Base-by-base conservation (phyloP, 2,329 filamentous ascomycete species). In the Canariomyces notabilis region DNA sequence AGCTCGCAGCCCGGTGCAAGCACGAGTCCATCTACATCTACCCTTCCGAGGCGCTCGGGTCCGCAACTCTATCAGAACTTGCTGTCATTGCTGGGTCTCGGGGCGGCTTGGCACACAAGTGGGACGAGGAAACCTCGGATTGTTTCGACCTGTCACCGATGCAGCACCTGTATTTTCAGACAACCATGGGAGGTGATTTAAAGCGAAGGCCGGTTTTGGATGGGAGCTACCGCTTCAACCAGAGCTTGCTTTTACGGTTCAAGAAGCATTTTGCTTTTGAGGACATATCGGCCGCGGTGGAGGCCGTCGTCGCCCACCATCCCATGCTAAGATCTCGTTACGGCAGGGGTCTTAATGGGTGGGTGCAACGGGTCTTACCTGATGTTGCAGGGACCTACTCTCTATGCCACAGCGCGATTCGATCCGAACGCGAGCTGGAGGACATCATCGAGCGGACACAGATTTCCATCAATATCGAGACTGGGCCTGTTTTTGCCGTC, bases 101-200 rank as follows among this genome's bases (percentile, higher is more conserved):
- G 11, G 62, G 59, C 5, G 56, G 57, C 8, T 48, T 63, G 36
- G 57, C 55, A 3, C 58, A 59, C 12, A 57, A 59, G 15, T 63
- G 64, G 54, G 62, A 59, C 23, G 68, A 66, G 19, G 56, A 65
- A 31, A 57, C 56, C 1, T 45, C 56, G 7, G 66, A 68, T 16
- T 62, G 49, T 23, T 77, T 75, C 51, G 68, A 70, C 8, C 64
- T 78, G 8, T 73, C 75, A 1, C 69, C 75, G 3, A 77, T 77
- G 69, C 75, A 79, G 59, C 70, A 72, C 44, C 63, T 79, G 4
- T 75, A 74, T 55, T 76, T 78, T 42, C 65, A 73, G 50, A 74
- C 72, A 0, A 59, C 63, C 2, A 69, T 74, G 58, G 68, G 68
- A 4, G 64, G 62, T 1, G 60, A 66, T 38, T 48, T 56, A 9